Conservation (phyloP, 305 asterid genomes). For the Rubia balearica region DNA sequence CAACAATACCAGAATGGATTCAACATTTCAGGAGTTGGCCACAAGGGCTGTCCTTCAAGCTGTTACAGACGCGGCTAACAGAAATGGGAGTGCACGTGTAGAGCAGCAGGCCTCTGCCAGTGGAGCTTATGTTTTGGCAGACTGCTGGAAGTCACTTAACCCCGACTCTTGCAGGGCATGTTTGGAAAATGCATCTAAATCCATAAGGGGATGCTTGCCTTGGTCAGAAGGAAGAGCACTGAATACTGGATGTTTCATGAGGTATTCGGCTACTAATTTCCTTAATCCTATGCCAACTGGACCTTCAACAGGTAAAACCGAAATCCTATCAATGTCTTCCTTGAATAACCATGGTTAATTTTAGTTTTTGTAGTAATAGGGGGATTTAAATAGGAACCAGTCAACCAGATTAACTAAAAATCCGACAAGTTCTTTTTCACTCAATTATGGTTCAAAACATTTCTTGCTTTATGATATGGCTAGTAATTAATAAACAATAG, state of each 20-base stretch:
- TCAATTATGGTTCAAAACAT: background rate
- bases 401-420: background rate
- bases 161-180: conserved; percentile 22
- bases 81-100: conserved; percentile 15
- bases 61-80: conserved; percentile 19
- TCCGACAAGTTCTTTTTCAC: background rate
- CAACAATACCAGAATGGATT: conserved; percentile 16
- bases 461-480: background rate
- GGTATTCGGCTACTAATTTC: conserved; percentile 30
- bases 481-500: background rate
- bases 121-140: conserved; percentile 18
- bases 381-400: background rate
- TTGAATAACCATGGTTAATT: background rate
- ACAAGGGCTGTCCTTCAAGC: conserved; percentile 22
- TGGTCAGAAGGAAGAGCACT: conserved; percentile 28
- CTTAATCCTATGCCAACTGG: too few species aligned
- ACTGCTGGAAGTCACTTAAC: conserved; percentile 30
- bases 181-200: conserved; percentile 25
- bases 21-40: conserved; percentile 6
- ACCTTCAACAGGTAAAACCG: too few species aligned
- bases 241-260: conserved; percentile 30
- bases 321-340: too few species aligned
- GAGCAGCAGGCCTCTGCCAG: background rate
- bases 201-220: conserved; percentile 28
- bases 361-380: too few species aligned